phyloP scores from a whole-genome alignment of 2,329 filamentous ascomycete species.

The Colletotrichum sp. region DNA sequence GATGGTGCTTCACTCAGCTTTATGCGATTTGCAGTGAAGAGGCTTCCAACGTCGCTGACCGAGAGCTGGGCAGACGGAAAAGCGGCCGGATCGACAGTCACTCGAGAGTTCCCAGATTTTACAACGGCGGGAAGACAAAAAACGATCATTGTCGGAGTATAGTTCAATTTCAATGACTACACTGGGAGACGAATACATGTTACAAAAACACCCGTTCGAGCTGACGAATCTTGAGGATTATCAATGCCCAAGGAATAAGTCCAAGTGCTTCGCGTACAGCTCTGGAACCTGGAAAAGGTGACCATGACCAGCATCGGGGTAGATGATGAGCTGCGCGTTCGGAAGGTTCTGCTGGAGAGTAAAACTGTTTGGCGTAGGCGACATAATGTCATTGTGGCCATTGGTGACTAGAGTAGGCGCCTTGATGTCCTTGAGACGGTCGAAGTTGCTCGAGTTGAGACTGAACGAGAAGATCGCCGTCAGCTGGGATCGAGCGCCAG shows the following conservation, averaged over 20 bases:
- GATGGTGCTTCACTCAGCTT: neutral
- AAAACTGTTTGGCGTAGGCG: neutral
- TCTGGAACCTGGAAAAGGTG: neutral
- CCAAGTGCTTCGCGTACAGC: neutral
- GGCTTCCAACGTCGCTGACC: neutral
- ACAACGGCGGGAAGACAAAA: neutral
- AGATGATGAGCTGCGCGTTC: neutral
- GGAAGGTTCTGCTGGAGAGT: neutral
- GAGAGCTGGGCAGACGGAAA: neutral
- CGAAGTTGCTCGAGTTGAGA: neutral
- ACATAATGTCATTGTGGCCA: neutral
- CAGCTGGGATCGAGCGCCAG: neutral
- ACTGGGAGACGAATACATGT: neutral
- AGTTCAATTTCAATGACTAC: neutral
- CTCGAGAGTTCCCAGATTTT: neutral
- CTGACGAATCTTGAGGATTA: neutral
- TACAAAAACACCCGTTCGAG: neutral
- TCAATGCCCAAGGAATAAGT: neutral
- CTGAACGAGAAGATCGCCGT: neutral
- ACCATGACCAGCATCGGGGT: neutral
- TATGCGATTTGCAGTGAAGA: neutral
- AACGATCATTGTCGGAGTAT: neutral
- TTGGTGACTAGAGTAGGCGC: neutral
- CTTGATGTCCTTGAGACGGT: neutral
- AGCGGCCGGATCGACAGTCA: neutral